Base-by-base conservation (phyloP, 495 filamentous ascomycete species). In the Neurospora sublineolata region DNA sequence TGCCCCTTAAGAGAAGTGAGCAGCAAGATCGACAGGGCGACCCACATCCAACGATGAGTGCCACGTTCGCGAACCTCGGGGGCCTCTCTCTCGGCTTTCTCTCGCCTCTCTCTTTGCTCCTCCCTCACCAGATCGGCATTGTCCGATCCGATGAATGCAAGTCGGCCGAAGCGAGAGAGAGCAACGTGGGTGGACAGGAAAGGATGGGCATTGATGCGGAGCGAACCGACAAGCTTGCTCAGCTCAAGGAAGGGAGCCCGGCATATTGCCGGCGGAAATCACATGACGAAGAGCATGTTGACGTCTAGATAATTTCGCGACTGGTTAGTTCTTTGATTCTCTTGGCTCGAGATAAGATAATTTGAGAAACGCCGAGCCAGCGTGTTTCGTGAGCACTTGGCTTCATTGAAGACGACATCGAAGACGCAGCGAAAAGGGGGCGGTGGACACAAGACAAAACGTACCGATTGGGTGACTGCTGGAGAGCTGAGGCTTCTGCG, bases 401-500 rank as follows among this genome's bases (percentile, higher is more conserved):
- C 27, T 64, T 64, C 8, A 27, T 72, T 11, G 60, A 78, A 72
- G 78, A 77, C 46, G 69, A 0, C 36, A 0, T 8, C 16, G 9
- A 12, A 20, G 38, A 71, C 10, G n/a, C 27, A 33, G 18, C 38
- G 10, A 37, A 30, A 40, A 42, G 18, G 33, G 16, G n/a, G 75
- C 8, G 52, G 27, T 64, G 68, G 82, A 7, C 10, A 20, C 38
- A 60, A 64, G 9, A 33, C 8, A 69, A 20, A 33, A 78, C 82
- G 84, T 89, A 98, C 95, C 92, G 82, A 99, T 82, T 52, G 95
- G 95, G 82, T 99, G 95, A 80, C 94, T 97, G 84, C 92, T 93
- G 80, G 93, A 97, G 74, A 99, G 84, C 85, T 99, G 95, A 71
- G 95, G 95, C 85, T 97, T 97, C 83, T 99, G 95, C 33, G 87